Evolutionary conservation across 495 filamentous ascomycete genomes (phyloP), one percentile per base, ranked within the genome.

Genomic region (Podospora comata): DNA sequence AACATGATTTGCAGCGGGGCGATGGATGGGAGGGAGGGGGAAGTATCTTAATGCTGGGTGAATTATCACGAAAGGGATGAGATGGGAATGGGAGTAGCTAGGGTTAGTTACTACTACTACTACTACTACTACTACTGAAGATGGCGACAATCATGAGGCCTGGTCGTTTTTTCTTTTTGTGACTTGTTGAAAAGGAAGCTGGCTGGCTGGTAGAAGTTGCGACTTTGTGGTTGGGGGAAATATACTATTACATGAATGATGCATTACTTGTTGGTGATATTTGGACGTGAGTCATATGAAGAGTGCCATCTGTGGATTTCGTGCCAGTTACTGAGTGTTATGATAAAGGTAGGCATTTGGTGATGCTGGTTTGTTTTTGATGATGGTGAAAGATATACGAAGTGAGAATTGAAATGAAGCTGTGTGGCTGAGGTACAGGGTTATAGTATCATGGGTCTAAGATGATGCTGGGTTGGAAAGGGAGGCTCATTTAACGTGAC

Each of bases 11-110:
- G 39, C 39, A 48, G 39, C 39, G 9, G 39, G 39, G 13, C 39
- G n/a, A 58, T 58, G 55, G 55, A 58, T 58, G 55, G n/a, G 20
- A n/a, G 55, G 39, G 39, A 48, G 39, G 5, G 55, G 55, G 18
- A 23, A 18, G 55, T 20, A 58, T 58, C 3, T 19, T 58, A 26
- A 58, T 58, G 55, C n/a, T 19, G n/a, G 55, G 55, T 4, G 23
- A 48, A 1, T 48, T 48, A 48, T 48, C 9, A 48, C 7, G 39
- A 48, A 48, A 13, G 39, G 39, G 55, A 58, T 23, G 18, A 13
- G 55, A 58, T 58, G 55, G 55, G 23, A 58, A 11, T 4, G 18
- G 55, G 3, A 48, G 39, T 11, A 48, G 23, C 1, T 11, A 11
- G 39, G 39, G 39, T 39, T 39, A 23, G 30, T 48, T 48, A 48